Conservation (phyloP, 2,329 filamentous ascomycete genomes). For the Lachnellula arida region DNA sequence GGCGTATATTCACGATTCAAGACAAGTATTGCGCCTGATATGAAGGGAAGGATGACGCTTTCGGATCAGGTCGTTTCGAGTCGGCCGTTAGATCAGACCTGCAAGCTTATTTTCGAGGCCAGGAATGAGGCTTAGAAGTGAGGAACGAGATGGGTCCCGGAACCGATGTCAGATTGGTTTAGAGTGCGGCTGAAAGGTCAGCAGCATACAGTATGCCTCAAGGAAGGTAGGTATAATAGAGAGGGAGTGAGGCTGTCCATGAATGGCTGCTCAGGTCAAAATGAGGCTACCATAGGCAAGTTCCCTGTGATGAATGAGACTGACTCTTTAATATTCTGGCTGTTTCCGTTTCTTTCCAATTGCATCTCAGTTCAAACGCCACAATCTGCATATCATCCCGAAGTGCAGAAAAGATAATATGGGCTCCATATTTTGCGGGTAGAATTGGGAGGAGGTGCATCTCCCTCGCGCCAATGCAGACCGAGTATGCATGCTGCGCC, state of each 20-base stretch:
- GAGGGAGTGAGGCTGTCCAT: background rate
- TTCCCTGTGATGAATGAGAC: too few relatives aligned
- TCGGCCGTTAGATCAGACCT: conserved; percentile 54
- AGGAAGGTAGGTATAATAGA: too few relatives aligned
- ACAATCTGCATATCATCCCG: too few relatives aligned
- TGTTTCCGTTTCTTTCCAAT: too few relatives aligned
- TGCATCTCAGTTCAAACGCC: too few relatives aligned
- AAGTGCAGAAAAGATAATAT: too few relatives aligned
- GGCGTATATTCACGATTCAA: conserved; percentile 55
- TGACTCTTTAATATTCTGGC: too few relatives aligned
- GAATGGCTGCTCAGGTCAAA: background rate
- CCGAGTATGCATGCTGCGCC: background rate
- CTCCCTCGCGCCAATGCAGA: background rate
- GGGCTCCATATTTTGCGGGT: background rate
- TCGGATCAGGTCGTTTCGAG: conserved; percentile 64
- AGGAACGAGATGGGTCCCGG: background rate
- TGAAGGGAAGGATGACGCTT: conserved; percentile 54
- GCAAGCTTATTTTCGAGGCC: conserved; percentile 39
- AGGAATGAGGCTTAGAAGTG: background rate
- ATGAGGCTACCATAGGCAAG: too few relatives aligned
- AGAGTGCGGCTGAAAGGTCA: background rate
- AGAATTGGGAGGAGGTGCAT: background rate
- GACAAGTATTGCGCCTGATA: conserved; percentile 49
- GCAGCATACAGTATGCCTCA: too few relatives aligned
- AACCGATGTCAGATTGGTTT: too few relatives aligned